phyloP scores from a whole-genome alignment of 345 rosid genomes.

The Populus nigra region DNA sequence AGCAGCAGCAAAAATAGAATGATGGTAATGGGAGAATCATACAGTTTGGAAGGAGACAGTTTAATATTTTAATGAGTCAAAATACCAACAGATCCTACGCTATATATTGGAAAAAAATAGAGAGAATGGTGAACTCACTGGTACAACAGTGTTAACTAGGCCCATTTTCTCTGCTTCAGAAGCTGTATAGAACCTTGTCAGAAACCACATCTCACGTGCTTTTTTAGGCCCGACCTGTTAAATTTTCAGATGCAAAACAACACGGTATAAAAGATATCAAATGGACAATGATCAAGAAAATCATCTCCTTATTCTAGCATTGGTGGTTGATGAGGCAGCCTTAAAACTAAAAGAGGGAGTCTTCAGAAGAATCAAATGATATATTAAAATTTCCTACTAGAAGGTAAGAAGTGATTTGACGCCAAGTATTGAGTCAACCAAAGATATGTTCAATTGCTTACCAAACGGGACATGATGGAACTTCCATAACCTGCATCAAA shows the following conservation, averaged over 20 bases:
- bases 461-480: constrained; percentile 94
- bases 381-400: too few relatives aligned
- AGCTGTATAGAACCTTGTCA: constrained; percentile 83
- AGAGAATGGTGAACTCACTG: constrained; percentile 45
- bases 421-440: not conserved
- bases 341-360: not conserved
- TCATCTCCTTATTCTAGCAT: not conserved
- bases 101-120: not conserved
- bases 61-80: not conserved
- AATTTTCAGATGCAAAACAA: constrained; percentile 5
- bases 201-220: constrained; percentile 95
- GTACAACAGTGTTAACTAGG: constrained; percentile 80
- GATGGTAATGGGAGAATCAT: not conserved
- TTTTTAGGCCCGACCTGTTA: constrained; percentile 83
- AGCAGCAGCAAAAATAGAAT: not conserved
- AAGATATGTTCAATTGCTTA: constrained; percentile 22
- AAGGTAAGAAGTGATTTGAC: not conserved
- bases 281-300: not conserved
- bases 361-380: not conserved
- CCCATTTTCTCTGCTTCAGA: constrained; percentile 95
- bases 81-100: not conserved
- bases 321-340: too few relatives aligned
- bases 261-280: not conserved
- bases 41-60: not conserved
- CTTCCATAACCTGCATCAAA: constrained; percentile 99